Percentiles rank a stretch among this genome's conserved stretches.
Evolutionary conservation across 441 rosid species (phyloP).

Genomic region (Biscutella auriculata): DNA sequence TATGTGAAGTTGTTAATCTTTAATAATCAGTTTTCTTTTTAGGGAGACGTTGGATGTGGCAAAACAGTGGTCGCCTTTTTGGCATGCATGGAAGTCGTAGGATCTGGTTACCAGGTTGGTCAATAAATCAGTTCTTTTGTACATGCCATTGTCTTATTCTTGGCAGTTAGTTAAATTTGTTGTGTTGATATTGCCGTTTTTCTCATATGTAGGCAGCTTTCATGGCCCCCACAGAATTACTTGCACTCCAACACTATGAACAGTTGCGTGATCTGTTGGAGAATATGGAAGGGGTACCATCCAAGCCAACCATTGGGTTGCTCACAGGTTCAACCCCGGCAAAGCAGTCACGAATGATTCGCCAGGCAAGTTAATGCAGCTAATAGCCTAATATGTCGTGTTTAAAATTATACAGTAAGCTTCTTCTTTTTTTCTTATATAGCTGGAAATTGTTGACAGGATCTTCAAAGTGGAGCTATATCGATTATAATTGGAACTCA

Average conservation of each 20-base stretch:
- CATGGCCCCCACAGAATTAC: slow-evolving; percentile 98
- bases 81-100: slow-evolving; percentile 95
- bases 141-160: background rate
- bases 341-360: slow-evolving; percentile 73
- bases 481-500: slow-evolving; percentile 91
- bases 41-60: slow-evolving; percentile 99
- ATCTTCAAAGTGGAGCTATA: slow-evolving; percentile 70
- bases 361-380: slow-evolving; percentile 52
- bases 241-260: slow-evolving; percentile 87
- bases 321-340: slow-evolving; percentile 80
- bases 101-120: slow-evolving; percentile 86
- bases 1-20: background rate
- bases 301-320: slow-evolving; percentile 75
- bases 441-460: slow-evolving; percentile 36
- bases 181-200: too few relatives aligned
- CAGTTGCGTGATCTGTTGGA: slow-evolving; percentile 61
- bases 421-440: slow-evolving; percentile 15
- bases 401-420: background rate
- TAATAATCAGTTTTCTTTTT: slow-evolving; percentile 11
- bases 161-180: background rate
- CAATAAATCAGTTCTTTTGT: too few relatives aligned
- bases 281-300: slow-evolving; percentile 38
- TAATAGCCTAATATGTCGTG: slow-evolving; percentile 15
- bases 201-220: slow-evolving; percentile 67
- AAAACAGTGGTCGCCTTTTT: slow-evolving; percentile 91